Evolutionary conservation across 2,329 filamentous ascomycete genomes (phyloP).

Genomic region (Plenodomus lindquistii): DNA sequence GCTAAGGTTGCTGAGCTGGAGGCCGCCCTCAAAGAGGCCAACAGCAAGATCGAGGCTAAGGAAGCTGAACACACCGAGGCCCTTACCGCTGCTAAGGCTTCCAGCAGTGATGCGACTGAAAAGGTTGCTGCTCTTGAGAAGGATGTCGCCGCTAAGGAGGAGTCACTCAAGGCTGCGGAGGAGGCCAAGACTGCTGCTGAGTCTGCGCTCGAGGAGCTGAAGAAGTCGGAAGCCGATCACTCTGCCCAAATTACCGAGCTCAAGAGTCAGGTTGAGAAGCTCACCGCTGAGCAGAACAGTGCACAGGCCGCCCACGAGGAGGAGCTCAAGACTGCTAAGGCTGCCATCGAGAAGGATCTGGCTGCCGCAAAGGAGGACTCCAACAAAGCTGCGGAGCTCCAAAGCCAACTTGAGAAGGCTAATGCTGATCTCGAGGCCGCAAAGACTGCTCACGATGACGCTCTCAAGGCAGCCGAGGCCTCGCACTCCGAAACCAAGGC

Average conservation of each 20-base stretch:
- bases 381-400: slow-evolving; percentile 7
- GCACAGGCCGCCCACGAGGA: slow-evolving; percentile 23
- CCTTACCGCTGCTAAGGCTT: slow-evolving; percentile 22
- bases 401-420: not conserved
- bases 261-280: slow-evolving; percentile 27
- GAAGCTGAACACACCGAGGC: slow-evolving; percentile 29
- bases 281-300: slow-evolving; percentile 14
- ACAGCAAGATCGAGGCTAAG: slow-evolving; percentile 23
- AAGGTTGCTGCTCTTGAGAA: slow-evolving; percentile 34
- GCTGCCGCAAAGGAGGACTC: slow-evolving; percentile 10
- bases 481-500: slow-evolving; percentile 18
- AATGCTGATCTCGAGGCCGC: slow-evolving; percentile 8
- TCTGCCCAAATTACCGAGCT: slow-evolving; percentile 22
- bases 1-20: slow-evolving; percentile 33
- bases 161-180: slow-evolving; percentile 22
- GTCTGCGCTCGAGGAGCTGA: slow-evolving; percentile 23
- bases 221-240: slow-evolving; percentile 18
- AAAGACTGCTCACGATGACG: slow-evolving; percentile 3
- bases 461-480: slow-evolving; percentile 8
- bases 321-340: slow-evolving; percentile 22
- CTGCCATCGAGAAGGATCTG: slow-evolving; percentile 9
- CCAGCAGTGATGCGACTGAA: slow-evolving; percentile 20
- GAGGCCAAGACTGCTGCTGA: slow-evolving; percentile 22
- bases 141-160: slow-evolving; percentile 25
- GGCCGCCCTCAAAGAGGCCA: slow-evolving; percentile 20